Base-by-base conservation (phyloP, 2,329 filamentous ascomycete genomes). In the Fusarium decemcellulare region DNA sequence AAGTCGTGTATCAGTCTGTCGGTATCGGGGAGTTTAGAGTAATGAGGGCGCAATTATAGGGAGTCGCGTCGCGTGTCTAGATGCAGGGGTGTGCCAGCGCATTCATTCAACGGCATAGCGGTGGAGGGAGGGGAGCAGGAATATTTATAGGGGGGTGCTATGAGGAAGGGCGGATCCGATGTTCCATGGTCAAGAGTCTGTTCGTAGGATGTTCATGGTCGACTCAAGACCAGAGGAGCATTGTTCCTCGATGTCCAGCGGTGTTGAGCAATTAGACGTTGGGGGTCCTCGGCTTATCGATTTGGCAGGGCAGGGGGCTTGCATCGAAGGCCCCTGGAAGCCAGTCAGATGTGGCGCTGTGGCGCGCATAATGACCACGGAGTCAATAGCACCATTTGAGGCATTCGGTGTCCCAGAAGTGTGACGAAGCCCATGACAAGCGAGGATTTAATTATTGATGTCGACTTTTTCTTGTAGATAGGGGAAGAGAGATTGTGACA, bases 41-140 rank as follows among this genome's bases (percentile, higher is more conserved):
- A 62, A 50, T 53, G 52, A 63, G 40, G 66, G 60, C 61, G 59
- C 58, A 51, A 59, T 63, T 61, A 59, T 66, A 69, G 64, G 67
- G 63, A 67, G 64, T 74, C 74, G 73, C 68, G 73, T 75, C 72
- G 73, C 70, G 73, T 70, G 71, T 72, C 55, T 70, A 42, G 53
- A 68, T 59, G 57, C 61, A 68, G 60, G 68, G 61, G 51, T 47
- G 51, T 47, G 57, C 36, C 50, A 52, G 58, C 50, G 58, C 36
- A 63, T 59, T 61, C 50, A 58, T 51, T 71, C 46, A 58, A 65
- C 51, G 37, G 66, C 73, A 75, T 75, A 65, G 66, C 73, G 67
- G 43, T 54, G 52, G 61, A 40, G 37, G 27, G 56, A 59, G 50
- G 40, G 32, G 34, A 40, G 47, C 27, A n/a, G 48, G 27, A 36